Conservation (phyloP, 2,329 filamentous ascomycete species). For the Hypoxylon sp. region DNA sequence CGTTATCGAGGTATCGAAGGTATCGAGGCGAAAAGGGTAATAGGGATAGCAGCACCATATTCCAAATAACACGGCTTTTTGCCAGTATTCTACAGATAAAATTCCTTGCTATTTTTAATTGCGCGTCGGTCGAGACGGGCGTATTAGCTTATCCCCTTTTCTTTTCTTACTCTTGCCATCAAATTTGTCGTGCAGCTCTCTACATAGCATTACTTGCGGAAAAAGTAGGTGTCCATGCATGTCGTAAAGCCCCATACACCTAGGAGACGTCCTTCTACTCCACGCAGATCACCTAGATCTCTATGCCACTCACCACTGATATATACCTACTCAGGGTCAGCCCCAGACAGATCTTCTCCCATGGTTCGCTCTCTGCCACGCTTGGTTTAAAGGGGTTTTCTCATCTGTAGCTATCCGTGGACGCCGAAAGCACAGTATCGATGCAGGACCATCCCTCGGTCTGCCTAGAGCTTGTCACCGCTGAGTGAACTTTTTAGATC, state of each 20-base stretch:
- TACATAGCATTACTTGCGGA: slow-evolving; percentile 22
- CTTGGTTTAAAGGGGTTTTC: slow-evolving; percentile 16
- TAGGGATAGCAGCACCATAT: slow-evolving; percentile 34
- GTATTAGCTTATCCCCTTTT: slow-evolving; percentile 34
- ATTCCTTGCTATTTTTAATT: slow-evolving; percentile 33
- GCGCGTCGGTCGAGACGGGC: slow-evolving; percentile 32
- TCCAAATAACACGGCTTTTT: slow-evolving; percentile 40
- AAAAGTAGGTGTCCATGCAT: slow-evolving; percentile 35
- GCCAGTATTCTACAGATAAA: slow-evolving; percentile 32
- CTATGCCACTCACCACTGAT: slow-evolving; percentile 34
- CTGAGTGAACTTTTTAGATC: slow-evolving; percentile 26
- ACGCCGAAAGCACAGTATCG: slow-evolving; percentile 26
- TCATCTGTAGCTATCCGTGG: slow-evolving; percentile 34
- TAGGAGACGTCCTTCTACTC: slow-evolving; percentile 25
- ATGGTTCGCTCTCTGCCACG: slow-evolving; percentile 30
- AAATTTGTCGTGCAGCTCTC: slow-evolving; percentile 30
- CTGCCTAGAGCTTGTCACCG: slow-evolving; percentile 13
- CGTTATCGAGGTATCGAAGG: slow-evolving; percentile 37
- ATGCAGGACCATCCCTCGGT: slow-evolving; percentile 26
- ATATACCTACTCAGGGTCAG: slow-evolving; percentile 35
- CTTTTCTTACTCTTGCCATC: slow-evolving; percentile 35
- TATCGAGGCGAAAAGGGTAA: slow-evolving; percentile 35
- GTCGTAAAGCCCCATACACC: slow-evolving; percentile 21
- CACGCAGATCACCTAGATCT: slow-evolving; percentile 36
- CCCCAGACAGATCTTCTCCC: slow-evolving; percentile 31